A percentile compares a stretch with the other conserved stretches of the same genome.
These are phyloP conservation scores for Ceratobasidium sp. DNA, from an alignment of 1,284 basidiomycete species.

Conservation along the genomic window DNA sequence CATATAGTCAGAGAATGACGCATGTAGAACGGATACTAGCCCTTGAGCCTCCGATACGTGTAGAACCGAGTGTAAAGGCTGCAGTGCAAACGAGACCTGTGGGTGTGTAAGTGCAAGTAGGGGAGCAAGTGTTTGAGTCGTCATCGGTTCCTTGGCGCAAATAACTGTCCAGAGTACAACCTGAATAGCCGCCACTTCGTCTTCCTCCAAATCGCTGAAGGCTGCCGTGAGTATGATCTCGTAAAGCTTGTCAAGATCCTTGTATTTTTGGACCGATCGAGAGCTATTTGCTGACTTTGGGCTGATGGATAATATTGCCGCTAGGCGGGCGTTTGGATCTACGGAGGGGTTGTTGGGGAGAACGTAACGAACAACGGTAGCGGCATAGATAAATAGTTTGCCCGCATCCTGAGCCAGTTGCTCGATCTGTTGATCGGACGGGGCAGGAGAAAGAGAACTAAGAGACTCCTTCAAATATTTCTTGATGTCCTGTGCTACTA, in stretches of 20 bases:
- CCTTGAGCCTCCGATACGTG: background rate
- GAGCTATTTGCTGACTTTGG: too few species aligned
- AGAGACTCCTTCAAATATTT: slow-evolving; percentile 22
- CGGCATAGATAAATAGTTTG: background rate
- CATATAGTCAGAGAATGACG: slow-evolving; percentile 4
- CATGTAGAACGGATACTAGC: background rate
- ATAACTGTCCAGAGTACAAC: background rate
- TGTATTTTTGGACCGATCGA: background rate
- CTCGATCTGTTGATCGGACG: background rate
- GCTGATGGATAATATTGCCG: too few species aligned
- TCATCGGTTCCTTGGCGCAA: slow-evolving; percentile 13
- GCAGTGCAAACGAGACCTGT: background rate
- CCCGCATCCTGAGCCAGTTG: background rate
- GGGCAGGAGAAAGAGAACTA: too few species aligned
- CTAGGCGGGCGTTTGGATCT: too few species aligned
- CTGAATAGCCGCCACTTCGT: slow-evolving; percentile 4
- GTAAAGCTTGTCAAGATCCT: background rate
- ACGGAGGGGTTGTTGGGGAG: background rate
- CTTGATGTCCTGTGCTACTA: slow-evolving; percentile 23
- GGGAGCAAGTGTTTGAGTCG: background rate
- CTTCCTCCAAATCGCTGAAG: background rate
- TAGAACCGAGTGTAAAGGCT: background rate
- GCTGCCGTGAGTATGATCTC: background rate
- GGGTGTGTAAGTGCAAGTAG: background rate
- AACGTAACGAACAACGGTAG: background rate